Conservation (phyloP, 1,139 yeast genomes). For the Protomyces lactucae-debilis region DNA sequence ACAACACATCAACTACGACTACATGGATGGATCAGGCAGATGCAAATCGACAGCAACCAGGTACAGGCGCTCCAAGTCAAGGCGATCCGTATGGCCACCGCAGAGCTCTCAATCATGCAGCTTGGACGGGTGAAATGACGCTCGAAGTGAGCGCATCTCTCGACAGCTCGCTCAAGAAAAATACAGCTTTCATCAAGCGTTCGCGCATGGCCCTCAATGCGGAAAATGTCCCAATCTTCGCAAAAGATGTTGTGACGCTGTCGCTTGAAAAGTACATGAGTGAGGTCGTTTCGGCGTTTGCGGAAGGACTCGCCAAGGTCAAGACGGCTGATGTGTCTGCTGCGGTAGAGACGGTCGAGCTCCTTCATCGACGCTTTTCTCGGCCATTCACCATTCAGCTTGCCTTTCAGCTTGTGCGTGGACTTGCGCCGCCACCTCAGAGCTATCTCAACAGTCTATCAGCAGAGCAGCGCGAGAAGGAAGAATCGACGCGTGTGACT, state of each 20-base stretch:
- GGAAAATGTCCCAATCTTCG: slow-evolving; percentile 47
- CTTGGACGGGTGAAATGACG: slow-evolving; percentile 3
- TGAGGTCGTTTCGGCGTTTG: slow-evolving; percentile 60
- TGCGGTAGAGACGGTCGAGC: slow-evolving; percentile 63
- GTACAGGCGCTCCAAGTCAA: background rate
- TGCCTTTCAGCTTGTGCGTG: slow-evolving; percentile 54
- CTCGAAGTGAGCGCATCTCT: slow-evolving; percentile 38
- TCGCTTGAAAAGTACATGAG: slow-evolving; percentile 72
- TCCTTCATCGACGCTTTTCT: slow-evolving; percentile 69
- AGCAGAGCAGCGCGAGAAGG: slow-evolving; percentile 43
- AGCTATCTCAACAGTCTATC: slow-evolving; percentile 38
- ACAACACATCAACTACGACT: background rate
- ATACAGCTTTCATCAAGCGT: slow-evolving; percentile 74
- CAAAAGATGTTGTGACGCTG: slow-evolving; percentile 59
- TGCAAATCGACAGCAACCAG: background rate
- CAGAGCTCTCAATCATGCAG: background rate
- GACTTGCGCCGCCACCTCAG: slow-evolving; percentile 44
- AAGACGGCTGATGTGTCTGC: slow-evolving; percentile 60
- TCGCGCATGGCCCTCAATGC: slow-evolving; percentile 54
- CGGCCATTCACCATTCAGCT: slow-evolving; percentile 30
- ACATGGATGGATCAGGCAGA: background rate
- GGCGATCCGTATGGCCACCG: background rate
- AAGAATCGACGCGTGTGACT: slow-evolving; percentile 42
- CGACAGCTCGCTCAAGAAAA: slow-evolving; percentile 78
- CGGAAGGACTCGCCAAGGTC: slow-evolving; percentile 58